Conservation (phyloP, 2,329 filamentous ascomycete genomes). For the Fusarium sp. region DNA sequence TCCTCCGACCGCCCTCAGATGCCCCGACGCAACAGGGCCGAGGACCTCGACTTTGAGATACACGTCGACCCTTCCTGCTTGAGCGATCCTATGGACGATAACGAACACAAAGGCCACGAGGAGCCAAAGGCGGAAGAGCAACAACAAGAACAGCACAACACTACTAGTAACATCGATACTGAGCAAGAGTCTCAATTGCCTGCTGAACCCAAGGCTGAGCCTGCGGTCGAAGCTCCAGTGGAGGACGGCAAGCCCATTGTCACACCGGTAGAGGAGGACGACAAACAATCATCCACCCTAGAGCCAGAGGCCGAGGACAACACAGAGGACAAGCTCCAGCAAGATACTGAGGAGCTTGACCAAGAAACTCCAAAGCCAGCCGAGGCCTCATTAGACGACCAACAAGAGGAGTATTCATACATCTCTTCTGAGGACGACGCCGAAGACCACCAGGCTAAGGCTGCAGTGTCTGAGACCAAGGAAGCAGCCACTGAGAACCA, state of each 20-base stretch:
- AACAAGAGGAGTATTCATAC: conserved; percentile 7
- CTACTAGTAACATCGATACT: conserved; percentile 18
- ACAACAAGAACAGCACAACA: conserved; percentile 23
- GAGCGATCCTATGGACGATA: conserved; percentile 56
- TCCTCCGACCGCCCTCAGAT: conserved; percentile 35
- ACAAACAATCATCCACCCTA: conserved; percentile 5
- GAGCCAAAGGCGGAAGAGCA: conserved; percentile 32
- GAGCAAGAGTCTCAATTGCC: conserved; percentile 18
- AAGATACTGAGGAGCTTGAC: conserved; percentile 9
- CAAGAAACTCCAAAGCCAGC: conserved; percentile 7
- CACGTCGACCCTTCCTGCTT: conserved; percentile 61
- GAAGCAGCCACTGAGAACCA: conserved; percentile 10
- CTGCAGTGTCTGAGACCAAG: conserved; percentile 15
- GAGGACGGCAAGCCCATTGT: conserved; percentile 8
- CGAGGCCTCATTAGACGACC: conserved; percentile 19
- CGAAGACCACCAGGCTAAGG: conserved; percentile 14
- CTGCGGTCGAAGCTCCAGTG: conserved; percentile 20
- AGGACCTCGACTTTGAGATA: conserved; percentile 60
- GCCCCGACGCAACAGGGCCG: conserved; percentile 46
- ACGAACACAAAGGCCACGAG: conserved; percentile 36
- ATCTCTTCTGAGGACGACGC: conserved; percentile 21
- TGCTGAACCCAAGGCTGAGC: conserved; percentile 24
- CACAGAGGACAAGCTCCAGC: conserved; percentile 9
- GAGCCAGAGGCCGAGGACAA: conserved; percentile 5
- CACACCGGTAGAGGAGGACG: conserved; percentile 17